Evolutionary conservation across 2,329 filamentous ascomycete genomes (phyloP).

Genomic region (Sarocladiaceae sp.): DNA sequence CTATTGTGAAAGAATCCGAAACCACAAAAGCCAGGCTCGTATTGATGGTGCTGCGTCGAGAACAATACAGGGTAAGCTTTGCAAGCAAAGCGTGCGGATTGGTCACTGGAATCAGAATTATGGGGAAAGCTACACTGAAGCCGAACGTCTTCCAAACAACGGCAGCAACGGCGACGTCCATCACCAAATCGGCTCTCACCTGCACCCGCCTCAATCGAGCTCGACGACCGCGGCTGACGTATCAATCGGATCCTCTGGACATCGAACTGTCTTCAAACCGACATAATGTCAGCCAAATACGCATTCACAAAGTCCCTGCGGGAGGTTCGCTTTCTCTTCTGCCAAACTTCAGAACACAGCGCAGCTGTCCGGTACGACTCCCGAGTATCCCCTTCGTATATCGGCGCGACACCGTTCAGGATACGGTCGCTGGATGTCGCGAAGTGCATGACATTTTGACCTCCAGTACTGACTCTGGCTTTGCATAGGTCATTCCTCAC

Average conservation of each 20-base stretch:
- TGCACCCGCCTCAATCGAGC: not conserved
- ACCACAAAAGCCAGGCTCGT: no score
- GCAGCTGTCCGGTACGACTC: conserved; percentile 73
- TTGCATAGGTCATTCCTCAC: conserved; percentile 66
- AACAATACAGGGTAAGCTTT: conserved; percentile 1
- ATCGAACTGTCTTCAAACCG: conserved; percentile 5
- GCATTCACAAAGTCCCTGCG: conserved; percentile 84
- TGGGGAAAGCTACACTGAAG: not conserved
- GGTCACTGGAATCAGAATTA: not conserved
- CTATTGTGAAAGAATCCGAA: no score
- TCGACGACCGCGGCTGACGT: not conserved
- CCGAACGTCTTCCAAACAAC: conserved; percentile 6
- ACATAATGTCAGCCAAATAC: conserved; percentile 84
- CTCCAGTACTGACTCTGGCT: not conserved
- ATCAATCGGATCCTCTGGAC: not conserved
- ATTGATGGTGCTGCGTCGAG: no score
- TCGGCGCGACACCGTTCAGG: not conserved
- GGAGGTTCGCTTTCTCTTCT: conserved; percentile 96
- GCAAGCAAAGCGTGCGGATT: not conserved
- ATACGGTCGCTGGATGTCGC: not conserved
- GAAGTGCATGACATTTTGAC: not conserved
- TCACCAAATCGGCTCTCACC: not conserved
- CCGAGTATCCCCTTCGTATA: conserved; percentile 2
- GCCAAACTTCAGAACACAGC: conserved; percentile 89
- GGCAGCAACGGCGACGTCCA: not conserved